Conservation (phyloP, 192 early-diverging fungal species). For the Coemansia sp. region DNA sequence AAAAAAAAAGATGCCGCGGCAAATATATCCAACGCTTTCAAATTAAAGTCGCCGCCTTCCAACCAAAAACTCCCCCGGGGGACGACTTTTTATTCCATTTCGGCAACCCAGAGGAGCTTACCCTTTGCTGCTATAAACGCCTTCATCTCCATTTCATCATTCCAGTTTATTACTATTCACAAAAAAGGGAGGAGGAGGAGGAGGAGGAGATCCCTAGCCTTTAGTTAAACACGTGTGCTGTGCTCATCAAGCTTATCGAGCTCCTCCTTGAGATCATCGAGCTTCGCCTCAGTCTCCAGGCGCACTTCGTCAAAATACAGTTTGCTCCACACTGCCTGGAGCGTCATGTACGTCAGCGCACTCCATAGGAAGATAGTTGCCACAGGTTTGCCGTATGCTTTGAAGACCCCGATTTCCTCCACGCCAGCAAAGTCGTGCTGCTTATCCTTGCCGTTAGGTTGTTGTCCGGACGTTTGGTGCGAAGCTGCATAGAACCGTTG, state of each 20-base stretch:
- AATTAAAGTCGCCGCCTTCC: too few relatives aligned
- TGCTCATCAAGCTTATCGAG: constrained; percentile 9
- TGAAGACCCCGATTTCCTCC: constrained; percentile 38
- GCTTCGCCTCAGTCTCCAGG: constrained; percentile 47
- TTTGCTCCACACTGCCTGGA: constrained; percentile 49
- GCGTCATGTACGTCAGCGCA: constrained; percentile 39
- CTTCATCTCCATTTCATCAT: too few relatives aligned
- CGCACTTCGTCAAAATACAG: constrained; percentile 47
- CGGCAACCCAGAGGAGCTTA: too few relatives aligned
- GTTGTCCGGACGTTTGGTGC: not conserved
- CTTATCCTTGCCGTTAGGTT: not conserved
- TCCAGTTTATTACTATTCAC: too few relatives aligned
- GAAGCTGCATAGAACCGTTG: not conserved
- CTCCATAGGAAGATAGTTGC: constrained; percentile 51
- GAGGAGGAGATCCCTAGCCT: too few relatives aligned
- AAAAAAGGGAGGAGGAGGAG: too few relatives aligned
- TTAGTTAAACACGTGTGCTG: not conserved
- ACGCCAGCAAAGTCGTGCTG: not conserved
- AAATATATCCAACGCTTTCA: too few relatives aligned
- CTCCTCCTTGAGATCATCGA: constrained; percentile 34
- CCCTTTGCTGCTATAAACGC: too few relatives aligned
- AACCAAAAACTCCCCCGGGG: too few relatives aligned
- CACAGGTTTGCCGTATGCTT: constrained; percentile 45
- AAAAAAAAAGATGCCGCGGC: too few relatives aligned
- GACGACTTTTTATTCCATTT: too few relatives aligned